phyloP scores from a whole-genome alignment of 176 grass and related monocot species.

The Oryza australiensis region DNA sequence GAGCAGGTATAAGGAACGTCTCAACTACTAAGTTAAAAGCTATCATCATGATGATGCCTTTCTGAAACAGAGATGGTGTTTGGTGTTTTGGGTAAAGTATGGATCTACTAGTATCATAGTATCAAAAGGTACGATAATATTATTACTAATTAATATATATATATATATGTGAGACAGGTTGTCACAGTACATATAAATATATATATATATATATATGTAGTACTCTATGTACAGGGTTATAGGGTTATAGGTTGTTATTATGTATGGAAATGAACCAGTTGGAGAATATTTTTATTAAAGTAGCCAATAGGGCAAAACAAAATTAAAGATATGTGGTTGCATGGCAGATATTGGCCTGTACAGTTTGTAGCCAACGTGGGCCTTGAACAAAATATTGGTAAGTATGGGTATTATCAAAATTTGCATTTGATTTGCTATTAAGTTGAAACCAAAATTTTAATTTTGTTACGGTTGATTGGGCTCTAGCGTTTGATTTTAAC shows the following conservation, averaged over 20 bases:
- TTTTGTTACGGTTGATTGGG: background rate
- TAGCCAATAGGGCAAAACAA: background rate
- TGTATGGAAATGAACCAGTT: background rate
- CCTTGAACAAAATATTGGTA: no score
- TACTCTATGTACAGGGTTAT: background rate
- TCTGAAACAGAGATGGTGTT: background rate
- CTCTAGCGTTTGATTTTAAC: background rate
- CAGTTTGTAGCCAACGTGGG: no score
- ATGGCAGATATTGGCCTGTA: background rate
- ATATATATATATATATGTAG: background rate
- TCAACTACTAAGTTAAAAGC: background rate
- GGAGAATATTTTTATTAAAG: background rate
- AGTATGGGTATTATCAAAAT: no score
- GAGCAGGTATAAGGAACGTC: background rate
- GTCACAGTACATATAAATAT: background rate
- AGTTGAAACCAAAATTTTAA: background rate
- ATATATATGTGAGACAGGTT: background rate
- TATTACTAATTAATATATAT: conserved; percentile 14
- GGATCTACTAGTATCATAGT: background rate
- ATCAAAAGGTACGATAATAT: background rate
- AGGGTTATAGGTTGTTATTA: background rate
- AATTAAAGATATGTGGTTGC: background rate
- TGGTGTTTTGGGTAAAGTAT: background rate
- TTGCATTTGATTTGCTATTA: background rate
- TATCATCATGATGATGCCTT: background rate